Conservation (phyloP, 768 basidiomycete genomes). For the Leucosporidium scottii region DNA sequence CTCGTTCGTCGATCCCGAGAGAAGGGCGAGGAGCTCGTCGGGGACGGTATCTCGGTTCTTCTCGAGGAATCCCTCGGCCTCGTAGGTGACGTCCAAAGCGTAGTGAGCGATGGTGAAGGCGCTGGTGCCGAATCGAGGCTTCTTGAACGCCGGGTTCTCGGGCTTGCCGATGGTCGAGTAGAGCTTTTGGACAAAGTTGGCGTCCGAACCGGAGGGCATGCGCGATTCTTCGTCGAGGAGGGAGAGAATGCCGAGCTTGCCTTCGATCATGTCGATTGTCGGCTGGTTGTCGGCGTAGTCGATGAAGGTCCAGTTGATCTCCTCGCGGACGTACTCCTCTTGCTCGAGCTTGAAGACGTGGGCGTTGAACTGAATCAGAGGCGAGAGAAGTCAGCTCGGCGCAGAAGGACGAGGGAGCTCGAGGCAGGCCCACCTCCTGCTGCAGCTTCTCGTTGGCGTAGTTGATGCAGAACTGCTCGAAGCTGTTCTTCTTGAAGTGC, state of each 20-base stretch:
- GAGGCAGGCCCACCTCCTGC: slow-evolving; percentile 65
- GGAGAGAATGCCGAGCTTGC: slow-evolving; percentile 87
- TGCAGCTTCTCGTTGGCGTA: slow-evolving; percentile 98
- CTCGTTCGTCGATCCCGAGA: slow-evolving; percentile 76
- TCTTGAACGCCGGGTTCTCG: slow-evolving; percentile 89
- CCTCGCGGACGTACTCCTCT: slow-evolving; percentile 96
- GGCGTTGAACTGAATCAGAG: slow-evolving; percentile 72
- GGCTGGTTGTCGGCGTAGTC: slow-evolving; percentile 95
- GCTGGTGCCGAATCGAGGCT: slow-evolving; percentile 95
- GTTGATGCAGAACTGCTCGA: slow-evolving; percentile 97
- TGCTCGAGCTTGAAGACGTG: slow-evolving; percentile 99
- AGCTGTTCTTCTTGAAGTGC: slow-evolving; percentile 45
- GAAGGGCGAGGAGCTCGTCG: slow-evolving; percentile 87
- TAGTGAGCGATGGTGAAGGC: slow-evolving; percentile 98
- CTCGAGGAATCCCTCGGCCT: slow-evolving; percentile 95
- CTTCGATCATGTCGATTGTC: slow-evolving; percentile 97
- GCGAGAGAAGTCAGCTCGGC: no score
- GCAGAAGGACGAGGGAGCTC: neutral
- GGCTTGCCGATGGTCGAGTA: slow-evolving; percentile 74
- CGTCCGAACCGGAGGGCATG: slow-evolving; percentile 82
- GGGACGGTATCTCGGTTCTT: slow-evolving; percentile 99
- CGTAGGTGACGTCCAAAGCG: slow-evolving; percentile 95
- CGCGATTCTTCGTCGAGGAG: slow-evolving; percentile 97
- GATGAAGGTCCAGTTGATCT: slow-evolving; percentile 99
- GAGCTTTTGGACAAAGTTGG: slow-evolving; percentile 87